Evolutionary conservation across 495 filamentous ascomycete species (phyloP), one percentile per base, ranked within the genome.

Genomic region (Penicillium nucicola): DNA sequence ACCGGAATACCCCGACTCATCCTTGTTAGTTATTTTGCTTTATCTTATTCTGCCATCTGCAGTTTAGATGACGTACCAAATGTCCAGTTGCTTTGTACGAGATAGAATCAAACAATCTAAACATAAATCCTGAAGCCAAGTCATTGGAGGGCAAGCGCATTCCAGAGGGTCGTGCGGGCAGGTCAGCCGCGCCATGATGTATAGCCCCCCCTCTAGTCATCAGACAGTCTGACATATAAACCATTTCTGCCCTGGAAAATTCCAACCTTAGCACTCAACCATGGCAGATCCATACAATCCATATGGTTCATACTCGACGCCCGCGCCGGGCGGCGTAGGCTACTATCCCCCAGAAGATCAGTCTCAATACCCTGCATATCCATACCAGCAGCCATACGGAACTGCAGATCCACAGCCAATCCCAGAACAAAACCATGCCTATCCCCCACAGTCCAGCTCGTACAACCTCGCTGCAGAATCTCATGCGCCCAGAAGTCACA

Each of bases 231-330:
- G 40, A 31, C 14, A 33, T 49, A 48, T 49, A 44, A 40, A 35
- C 19, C 15, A 11, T 22, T 28, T 12, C 7, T 14, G 10, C 40
- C 22, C 14, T 7, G 17, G 15, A 3, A 25, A 14, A 25, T 15
- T 14, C 20, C 20, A 14, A 31, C 30, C 14, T 31, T 25, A 4
- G 23, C 32, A 23, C 49, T 39, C 22, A 52, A 57, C 37, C 43
- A 79, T 79, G 76, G 77, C 74, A 6, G 76, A 74, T 40, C 73
- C 73, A 14, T 80, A 80, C 65, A 69, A 77, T 66, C 74, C 64
- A 12, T 72, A 69, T 41, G 45, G 61, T 37, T 52, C 56, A 23
- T 67, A 64, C 36, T 40, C 54, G 31, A 55, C 64, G 15, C 55
- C 58, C 15, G 51, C 58, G 5, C 62, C 62, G 7, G 55, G 62